These are phyloP conservation scores for Sclerotinia borealis DNA, from an alignment of 2,329 filamentous ascomycete species.

Conservation along the genomic window DNA sequence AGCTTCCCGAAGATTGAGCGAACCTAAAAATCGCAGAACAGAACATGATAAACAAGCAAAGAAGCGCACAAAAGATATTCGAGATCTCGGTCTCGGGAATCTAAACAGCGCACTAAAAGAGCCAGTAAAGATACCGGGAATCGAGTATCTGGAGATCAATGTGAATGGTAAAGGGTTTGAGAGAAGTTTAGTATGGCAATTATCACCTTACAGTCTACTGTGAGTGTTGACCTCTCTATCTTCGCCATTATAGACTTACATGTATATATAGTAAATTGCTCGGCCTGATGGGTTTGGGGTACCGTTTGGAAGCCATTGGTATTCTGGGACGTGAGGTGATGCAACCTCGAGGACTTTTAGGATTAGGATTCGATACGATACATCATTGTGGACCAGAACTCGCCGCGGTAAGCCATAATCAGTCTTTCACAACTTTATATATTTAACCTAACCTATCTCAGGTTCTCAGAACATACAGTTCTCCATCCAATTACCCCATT, in stretches of 20 bases:
- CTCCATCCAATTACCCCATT: constrained; percentile 50
- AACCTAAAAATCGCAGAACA: constrained; percentile 44
- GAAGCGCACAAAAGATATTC: constrained; percentile 48
- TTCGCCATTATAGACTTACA: not conserved
- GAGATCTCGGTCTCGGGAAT: constrained; percentile 39
- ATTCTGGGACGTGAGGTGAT: constrained; percentile 67
- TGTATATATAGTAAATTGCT: constrained; percentile 47
- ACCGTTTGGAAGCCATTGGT: constrained; percentile 61
- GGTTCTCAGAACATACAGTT: constrained; percentile 44
- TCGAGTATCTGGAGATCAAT: constrained; percentile 61
- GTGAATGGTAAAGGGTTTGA: constrained; percentile 69
- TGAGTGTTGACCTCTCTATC: constrained; percentile 32
- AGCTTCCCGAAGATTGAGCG: not conserved
- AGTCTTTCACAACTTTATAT: not conserved
- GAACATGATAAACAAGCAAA: constrained; percentile 65
- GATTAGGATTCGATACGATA: constrained; percentile 63
- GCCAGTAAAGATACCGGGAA: constrained; percentile 55
- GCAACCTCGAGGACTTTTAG: constrained; percentile 63
- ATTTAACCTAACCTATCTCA: constrained; percentile 18
- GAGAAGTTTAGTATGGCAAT: constrained; percentile 56
- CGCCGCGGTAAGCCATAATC: not conserved
- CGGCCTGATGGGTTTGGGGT: constrained; percentile 57
- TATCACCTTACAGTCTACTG: constrained; percentile 63
- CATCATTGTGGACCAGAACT: constrained; percentile 50
- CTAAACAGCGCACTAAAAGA: constrained; percentile 47